A percentile compares a stretch with the other conserved stretches of the same genome.
phyloP scores from a whole-genome alignment of 2,329 filamentous ascomycete genomes.

The Ilyonectria sp. region DNA sequence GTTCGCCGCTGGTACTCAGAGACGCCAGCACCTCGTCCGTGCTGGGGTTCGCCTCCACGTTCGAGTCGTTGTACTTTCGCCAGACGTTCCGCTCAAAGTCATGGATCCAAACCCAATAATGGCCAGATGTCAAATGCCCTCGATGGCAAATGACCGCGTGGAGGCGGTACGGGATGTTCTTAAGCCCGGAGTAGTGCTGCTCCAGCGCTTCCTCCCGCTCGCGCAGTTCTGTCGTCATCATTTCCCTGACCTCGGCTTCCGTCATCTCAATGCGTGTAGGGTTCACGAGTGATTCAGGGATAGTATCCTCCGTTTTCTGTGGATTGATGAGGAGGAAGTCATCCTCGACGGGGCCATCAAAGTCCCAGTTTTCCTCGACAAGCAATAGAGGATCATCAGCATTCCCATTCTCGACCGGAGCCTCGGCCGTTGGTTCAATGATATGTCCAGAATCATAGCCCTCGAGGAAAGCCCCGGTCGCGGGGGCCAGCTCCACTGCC shows the following conservation, averaged over 20 bases:
- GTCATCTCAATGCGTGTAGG: constrained; percentile 38
- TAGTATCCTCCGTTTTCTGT: constrained; percentile 14
- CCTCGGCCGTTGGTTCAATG: not conserved
- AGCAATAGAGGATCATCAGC: constrained; percentile 11
- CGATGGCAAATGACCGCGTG: constrained; percentile 96
- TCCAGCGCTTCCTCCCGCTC: constrained; percentile 48
- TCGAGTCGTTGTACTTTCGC: constrained; percentile 95
- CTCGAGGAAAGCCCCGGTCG: constrained; percentile 50
- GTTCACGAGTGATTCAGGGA: constrained; percentile 13
- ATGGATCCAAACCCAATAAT: constrained; percentile 98
- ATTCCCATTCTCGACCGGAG: constrained; percentile 14
- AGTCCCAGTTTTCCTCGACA: constrained; percentile 54
- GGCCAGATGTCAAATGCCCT: constrained; percentile 80
- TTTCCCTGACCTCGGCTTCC: constrained; percentile 56
- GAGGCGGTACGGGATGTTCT: constrained; percentile 81
- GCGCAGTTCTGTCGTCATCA: constrained; percentile 60
- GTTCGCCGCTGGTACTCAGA: constrained; percentile 79
- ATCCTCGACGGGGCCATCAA: constrained; percentile 57
- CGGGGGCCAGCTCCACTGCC: constrained; percentile 45
- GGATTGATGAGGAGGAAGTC: constrained; percentile 52
- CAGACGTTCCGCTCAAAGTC: constrained; percentile 88
- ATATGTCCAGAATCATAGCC: constrained; percentile 33
- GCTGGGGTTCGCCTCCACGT: constrained; percentile 79
- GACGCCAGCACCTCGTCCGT: constrained; percentile 78
- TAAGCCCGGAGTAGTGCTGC: constrained; percentile 64